A percentile compares a stretch with the other conserved stretches of the same genome.
phyloP scores from a whole-genome alignment of 352 stramenopile species.

The Aphanomyces euteiches region DNA sequence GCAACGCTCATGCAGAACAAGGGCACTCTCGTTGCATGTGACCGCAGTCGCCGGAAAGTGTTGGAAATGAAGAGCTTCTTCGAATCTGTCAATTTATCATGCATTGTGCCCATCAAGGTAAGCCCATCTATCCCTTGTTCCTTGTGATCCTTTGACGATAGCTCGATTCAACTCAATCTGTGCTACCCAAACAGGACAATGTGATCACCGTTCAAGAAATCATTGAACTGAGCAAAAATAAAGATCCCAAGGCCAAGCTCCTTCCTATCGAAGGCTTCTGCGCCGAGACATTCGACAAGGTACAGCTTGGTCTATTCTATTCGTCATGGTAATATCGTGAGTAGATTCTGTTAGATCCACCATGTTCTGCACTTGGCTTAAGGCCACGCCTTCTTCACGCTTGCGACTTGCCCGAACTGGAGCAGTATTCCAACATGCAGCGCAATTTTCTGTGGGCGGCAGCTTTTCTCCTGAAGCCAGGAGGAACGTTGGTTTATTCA shows the following conservation, averaged over 20 bases:
- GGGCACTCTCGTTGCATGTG: slow-evolving; percentile 80
- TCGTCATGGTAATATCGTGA: neutral
- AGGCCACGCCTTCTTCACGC: slow-evolving; percentile 87
- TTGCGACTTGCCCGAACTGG: slow-evolving; percentile 59
- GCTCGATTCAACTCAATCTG: slow-evolving; percentile 87
- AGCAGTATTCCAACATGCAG: slow-evolving; percentile 82
- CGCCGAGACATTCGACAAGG: slow-evolving; percentile 89
- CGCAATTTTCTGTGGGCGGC: slow-evolving; percentile 86
- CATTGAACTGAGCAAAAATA: slow-evolving; percentile 48
- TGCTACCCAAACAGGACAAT: slow-evolving; percentile 41
- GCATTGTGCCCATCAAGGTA: slow-evolving; percentile 24
- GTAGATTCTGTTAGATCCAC: slow-evolving; percentile 89
- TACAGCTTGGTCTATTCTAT: slow-evolving; percentile 8
- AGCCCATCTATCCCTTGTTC: slow-evolving; percentile 19
- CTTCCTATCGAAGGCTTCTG: slow-evolving; percentile 84
- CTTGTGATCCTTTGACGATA: slow-evolving; percentile 44
- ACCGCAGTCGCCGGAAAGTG: slow-evolving; percentile 89
- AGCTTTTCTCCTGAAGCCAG: slow-evolving; percentile 84
- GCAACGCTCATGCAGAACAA: slow-evolving; percentile 89
- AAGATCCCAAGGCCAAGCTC: slow-evolving; percentile 43
- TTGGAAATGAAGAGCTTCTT: slow-evolving; percentile 78
- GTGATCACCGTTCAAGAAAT: slow-evolving; percentile 53
- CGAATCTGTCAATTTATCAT: slow-evolving; percentile 35
- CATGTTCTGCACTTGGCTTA: slow-evolving; percentile 89
- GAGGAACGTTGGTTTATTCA: slow-evolving; percentile 91